Base-by-base conservation (phyloP, 164 flowering plant species). In the Vitis vinifera region DNA sequence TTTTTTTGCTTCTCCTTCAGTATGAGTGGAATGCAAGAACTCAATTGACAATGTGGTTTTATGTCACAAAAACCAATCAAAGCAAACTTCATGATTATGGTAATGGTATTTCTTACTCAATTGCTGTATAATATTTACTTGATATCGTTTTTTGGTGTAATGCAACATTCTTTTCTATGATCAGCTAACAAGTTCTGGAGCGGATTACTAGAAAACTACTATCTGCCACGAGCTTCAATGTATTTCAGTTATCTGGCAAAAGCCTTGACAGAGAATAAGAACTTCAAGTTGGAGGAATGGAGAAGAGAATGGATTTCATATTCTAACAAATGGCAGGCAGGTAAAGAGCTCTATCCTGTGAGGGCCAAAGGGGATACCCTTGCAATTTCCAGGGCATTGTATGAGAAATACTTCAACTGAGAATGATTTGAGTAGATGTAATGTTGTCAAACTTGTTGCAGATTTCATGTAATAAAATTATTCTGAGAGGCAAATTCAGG, bases 21-120 rank as follows among this genome's bases (percentile, higher is more conserved):
- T 90, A 87, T 56, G 98, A 92, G 71, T 92, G 94, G 96, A 92
- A 92, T 65, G 96, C 96, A 30, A 89, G 98, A 73, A 91, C 97
- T 1, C 97, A 91, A 78, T 85, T 91, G 75, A 89, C 99, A 37
- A 95, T 95, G 98, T 95, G 99, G 98, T 93, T 29, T 55, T 94
- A 92, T 64, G 90, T 59, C 69, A 89, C 91, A 17, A 57, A 75
- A 59, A 78, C 77, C 56, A 86, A 71, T 29, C 98, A 95, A 80
- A 95, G 98, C 90, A 70, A 79, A 75, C 99, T 95, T 72, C 98
- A 95, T 82, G 99, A 95, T 76, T 95, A 95, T 71, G 99, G 99
- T 93, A 87, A 78, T 68, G 13, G 53, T 63, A 59, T 53, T 65
- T 12, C 56, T 2, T 12, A 1, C 52, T 19, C 12, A 10, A 12